phyloP scores from a whole-genome alignment of 805 yeast species.

The Grigorovia transvaalensis region DNA sequence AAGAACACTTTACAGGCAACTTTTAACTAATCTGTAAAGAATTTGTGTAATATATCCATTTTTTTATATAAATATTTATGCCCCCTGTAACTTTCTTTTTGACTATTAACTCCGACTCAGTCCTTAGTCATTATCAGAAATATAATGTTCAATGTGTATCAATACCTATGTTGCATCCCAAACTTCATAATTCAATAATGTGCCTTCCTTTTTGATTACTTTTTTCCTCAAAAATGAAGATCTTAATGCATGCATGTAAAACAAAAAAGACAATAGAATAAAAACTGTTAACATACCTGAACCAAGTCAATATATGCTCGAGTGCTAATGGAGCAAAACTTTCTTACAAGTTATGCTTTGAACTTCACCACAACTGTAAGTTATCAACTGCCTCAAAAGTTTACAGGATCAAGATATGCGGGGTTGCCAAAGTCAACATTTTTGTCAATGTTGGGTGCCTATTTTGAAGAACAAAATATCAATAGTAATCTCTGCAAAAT shows the following conservation, averaged over 20 bases:
- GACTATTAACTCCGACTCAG: neutral
- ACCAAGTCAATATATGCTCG: too few species aligned
- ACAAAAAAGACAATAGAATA: too few species aligned
- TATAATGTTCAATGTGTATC: neutral
- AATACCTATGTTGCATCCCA: neutral
- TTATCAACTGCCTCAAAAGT: neutral
- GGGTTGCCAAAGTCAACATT: neutral
- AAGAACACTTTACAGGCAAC: too few species aligned
- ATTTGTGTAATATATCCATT: neutral
- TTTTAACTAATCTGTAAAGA: neutral
- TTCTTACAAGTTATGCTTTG: neutral
- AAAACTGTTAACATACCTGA: too few species aligned
- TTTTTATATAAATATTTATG: neutral
- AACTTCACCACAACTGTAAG: neutral
- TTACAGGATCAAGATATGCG: neutral
- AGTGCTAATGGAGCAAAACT: too few species aligned
- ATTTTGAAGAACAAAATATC: neutral
- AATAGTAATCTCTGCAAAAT: neutral
- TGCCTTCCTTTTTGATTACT: too few species aligned
- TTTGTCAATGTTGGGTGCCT: neutral
- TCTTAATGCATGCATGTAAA: too few species aligned
- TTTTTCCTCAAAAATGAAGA: too few species aligned
- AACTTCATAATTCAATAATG: too few species aligned
- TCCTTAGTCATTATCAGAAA: too few species aligned
- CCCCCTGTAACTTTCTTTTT: neutral